A percentile compares a stretch with the other conserved stretches of the same genome.
Evolutionary conservation across 2,329 filamentous ascomycete species (phyloP).

Genomic region (Pseudodiploospora longispora): DNA sequence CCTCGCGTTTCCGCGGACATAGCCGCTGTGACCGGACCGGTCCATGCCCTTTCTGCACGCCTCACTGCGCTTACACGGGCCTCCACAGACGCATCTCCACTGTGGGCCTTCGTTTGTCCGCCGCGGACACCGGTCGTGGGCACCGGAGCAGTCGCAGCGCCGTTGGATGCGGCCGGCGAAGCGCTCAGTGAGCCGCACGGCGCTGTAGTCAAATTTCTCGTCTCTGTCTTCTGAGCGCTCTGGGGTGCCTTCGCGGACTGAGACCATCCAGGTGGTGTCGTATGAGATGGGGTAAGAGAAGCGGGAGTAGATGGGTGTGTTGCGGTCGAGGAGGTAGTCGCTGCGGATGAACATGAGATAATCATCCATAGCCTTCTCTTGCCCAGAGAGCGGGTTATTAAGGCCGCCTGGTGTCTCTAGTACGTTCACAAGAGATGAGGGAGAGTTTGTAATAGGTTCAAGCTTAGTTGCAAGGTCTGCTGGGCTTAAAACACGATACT

Average conservation of each 20-base stretch:
- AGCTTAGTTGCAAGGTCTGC: background rate
- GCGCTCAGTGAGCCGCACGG: background rate
- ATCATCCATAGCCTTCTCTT: background rate
- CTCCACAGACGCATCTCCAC: background rate
- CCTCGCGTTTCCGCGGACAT: background rate
- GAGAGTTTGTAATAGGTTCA: too few relatives aligned
- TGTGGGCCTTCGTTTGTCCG: background rate
- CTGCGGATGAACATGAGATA: background rate
- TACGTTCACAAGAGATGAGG: too few relatives aligned
- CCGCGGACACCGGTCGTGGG: background rate
- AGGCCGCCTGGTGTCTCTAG: background rate
- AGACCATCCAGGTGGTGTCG: background rate
- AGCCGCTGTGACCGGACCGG: background rate
- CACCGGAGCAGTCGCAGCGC: background rate
- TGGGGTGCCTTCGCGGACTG: background rate
- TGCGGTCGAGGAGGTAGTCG: background rate
- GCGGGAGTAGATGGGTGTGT: background rate
- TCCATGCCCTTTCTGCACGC: background rate
- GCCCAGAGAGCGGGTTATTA: too few relatives aligned
- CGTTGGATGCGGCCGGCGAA: background rate
- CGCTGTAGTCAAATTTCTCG: background rate
- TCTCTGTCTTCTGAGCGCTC: background rate
- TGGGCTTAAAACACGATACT: background rate
- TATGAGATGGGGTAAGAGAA: background rate
- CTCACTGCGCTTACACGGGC: background rate